A percentile compares a stretch with the other conserved stretches of the same genome.
Evolutionary conservation across 2,329 filamentous ascomycete genomes (phyloP).

Genomic region (Dactylellina parvicollis): DNA sequence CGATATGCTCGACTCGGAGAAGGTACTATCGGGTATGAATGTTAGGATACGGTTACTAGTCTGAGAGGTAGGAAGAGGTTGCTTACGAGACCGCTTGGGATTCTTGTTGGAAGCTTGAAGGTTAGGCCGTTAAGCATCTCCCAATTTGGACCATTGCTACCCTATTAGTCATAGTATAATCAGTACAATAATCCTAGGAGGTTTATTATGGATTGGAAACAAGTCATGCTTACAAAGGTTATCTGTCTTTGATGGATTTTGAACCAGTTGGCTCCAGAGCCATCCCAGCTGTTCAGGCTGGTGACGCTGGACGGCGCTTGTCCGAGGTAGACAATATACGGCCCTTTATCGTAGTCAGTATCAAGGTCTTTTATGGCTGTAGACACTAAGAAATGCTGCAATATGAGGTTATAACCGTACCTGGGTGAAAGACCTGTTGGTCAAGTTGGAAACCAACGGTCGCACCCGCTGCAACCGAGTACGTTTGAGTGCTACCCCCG

Average conservation of each 20-base stretch:
- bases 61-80: not conserved
- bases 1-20: conserved; percentile 61
- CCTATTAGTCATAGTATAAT: conserved; percentile 60
- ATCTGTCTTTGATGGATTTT: conserved; percentile 58
- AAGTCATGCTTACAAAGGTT: conserved; percentile 29
- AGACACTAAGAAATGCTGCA: not conserved
- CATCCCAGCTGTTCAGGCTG: conserved; percentile 58
- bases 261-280: conserved; percentile 61
- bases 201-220: too few relatives aligned
- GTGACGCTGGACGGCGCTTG: conserved; percentile 58
- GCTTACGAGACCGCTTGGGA: conserved; percentile 60
- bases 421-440: conserved; percentile 62
- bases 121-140: conserved; percentile 59
- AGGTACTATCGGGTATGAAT: conserved; percentile 58
- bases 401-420: not conserved
- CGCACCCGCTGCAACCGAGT: conserved; percentile 61
- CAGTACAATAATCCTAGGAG: conserved; percentile 60
- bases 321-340: conserved; percentile 63
- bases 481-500: conserved; percentile 60
- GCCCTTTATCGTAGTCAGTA: conserved; percentile 55
- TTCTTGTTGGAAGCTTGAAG: conserved; percentile 62
- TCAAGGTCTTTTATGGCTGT: not conserved
- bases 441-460: conserved; percentile 55
- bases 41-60: not conserved
- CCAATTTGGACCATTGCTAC: conserved; percentile 59